Evolutionary conservation across 495 filamentous ascomycete genomes (phyloP).

Genomic region (Trichoderma asperelloides): DNA sequence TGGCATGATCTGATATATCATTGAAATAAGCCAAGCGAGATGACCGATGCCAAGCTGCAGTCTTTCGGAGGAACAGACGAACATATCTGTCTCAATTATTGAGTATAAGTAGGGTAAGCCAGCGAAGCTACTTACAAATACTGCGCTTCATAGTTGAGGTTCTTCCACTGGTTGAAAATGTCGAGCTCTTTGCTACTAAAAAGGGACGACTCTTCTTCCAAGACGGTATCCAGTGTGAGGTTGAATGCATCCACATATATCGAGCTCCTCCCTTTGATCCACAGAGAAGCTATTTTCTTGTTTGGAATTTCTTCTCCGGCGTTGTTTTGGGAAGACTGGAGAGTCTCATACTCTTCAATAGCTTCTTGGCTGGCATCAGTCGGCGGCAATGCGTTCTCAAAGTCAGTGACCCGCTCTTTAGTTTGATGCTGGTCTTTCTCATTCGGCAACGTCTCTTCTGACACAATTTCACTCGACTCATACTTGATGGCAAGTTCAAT

Average conservation of each 20-base stretch:
- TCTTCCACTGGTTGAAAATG: constrained; percentile 69
- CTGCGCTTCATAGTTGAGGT: constrained; percentile 75
- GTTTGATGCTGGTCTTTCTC: constrained; percentile 16
- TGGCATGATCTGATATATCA: constrained; percentile 67
- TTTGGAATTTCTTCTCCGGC: constrained; percentile 29
- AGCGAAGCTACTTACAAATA: constrained; percentile 56
- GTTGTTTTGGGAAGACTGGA: constrained; percentile 36
- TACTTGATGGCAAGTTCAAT: not conserved
- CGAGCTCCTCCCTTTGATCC: constrained; percentile 56
- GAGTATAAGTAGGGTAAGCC: constrained; percentile 12
- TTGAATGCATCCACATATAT: constrained; percentile 99
- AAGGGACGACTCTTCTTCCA: constrained; percentile 81
- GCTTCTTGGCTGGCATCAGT: constrained; percentile 60
- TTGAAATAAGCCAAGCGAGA: constrained; percentile 65
- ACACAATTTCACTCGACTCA: not conserved
- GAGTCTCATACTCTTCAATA: constrained; percentile 70
- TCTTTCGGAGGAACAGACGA: constrained; percentile 88
- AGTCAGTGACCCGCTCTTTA: constrained; percentile 50
- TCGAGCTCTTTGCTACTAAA: constrained; percentile 73
- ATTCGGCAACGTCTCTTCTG: constrained; percentile 4
- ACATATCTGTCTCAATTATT: constrained; percentile 52
- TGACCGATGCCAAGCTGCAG: constrained; percentile 86
- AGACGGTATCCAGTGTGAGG: constrained; percentile 78
- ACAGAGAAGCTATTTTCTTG: constrained; percentile 29
- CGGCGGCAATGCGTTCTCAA: constrained; percentile 67